Percentiles rank a stretch among this genome's conserved stretches.
These are phyloP conservation scores for Pestalotiopsis sp. DNA, from an alignment of 2,329 filamentous ascomycete genomes.

Conservation along the genomic window DNA sequence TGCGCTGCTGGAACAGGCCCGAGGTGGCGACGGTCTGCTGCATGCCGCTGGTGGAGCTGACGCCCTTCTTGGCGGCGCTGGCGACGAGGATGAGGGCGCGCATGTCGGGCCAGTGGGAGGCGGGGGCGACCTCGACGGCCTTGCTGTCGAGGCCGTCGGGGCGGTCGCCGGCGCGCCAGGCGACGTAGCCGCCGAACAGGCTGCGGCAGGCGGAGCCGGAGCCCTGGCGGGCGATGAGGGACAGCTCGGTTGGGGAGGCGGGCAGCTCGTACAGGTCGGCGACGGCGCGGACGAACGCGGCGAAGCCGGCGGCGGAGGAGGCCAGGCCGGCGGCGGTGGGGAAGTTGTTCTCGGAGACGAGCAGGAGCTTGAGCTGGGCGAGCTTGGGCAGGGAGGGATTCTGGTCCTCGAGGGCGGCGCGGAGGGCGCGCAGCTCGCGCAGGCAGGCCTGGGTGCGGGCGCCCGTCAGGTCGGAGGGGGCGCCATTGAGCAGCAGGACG, in stretches of 20 bases:
- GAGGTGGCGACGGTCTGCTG: constrained; percentile 94
- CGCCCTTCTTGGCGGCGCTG: constrained; percentile 92
- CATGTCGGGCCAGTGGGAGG: constrained; percentile 94
- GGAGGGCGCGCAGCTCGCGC: constrained; percentile 78
- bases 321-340: constrained; percentile 92
- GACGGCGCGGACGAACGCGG: constrained; percentile 78
- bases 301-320: constrained; percentile 71
- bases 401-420: constrained; percentile 72
- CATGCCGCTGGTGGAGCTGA: constrained; percentile 92
- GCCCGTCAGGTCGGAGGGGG: constrained; percentile 80
- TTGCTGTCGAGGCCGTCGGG: constrained; percentile 84
- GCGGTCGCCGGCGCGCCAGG: constrained; percentile 81
- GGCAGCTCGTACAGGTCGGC: constrained; percentile 90
- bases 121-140: constrained; percentile 86
- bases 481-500: constrained; percentile 82
- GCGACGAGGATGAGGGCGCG: constrained; percentile 89
- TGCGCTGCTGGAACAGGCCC: constrained; percentile 79
- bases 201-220: constrained; percentile 93
- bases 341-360: constrained; percentile 98
- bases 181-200: constrained; percentile 93
- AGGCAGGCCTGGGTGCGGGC: constrained; percentile 95
- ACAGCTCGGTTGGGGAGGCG: constrained; percentile 80
- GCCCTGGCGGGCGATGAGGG: constrained; percentile 87
- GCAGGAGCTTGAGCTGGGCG: constrained; percentile 73
- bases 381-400: constrained; percentile 81